A percentile compares a stretch with the other conserved stretches of the same genome.
These are phyloP conservation scores for Umbelopsis vinacea DNA, from an alignment of 192 early-diverging fungal genomes.

Conservation along the genomic window DNA sequence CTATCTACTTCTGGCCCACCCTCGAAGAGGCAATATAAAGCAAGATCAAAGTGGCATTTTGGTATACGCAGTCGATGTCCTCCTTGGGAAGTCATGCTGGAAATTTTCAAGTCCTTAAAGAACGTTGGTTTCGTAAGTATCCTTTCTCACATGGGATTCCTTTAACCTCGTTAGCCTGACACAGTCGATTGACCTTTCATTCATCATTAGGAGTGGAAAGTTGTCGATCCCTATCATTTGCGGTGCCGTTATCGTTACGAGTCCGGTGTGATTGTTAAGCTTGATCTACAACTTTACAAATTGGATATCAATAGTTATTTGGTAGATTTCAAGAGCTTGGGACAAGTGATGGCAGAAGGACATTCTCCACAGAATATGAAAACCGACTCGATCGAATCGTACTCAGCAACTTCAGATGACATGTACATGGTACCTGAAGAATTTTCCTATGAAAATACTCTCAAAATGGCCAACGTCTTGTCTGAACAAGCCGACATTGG, in stretches of 20 bases:
- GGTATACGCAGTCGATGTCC: constrained; percentile 93
- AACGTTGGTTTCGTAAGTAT: constrained; percentile 79
- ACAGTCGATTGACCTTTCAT: neutral
- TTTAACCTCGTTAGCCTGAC: neutral
- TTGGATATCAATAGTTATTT: constrained; percentile 91
- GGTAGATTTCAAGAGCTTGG: constrained; percentile 94
- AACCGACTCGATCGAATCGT: constrained; percentile 41
- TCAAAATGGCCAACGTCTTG: constrained; percentile 19
- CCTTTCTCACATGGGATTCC: neutral
- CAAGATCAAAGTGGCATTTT: constrained; percentile 95
- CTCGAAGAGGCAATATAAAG: constrained; percentile 39
- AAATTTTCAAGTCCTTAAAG: constrained; percentile 91
- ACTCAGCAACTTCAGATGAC: constrained; percentile 32
- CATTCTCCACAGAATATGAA: constrained; percentile 23
- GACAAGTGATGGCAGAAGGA: constrained; percentile 32
- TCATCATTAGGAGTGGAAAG: constrained; percentile 77
- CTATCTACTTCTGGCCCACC: constrained; percentile 25
- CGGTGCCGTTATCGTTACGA: constrained; percentile 70
- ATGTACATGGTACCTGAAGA: constrained; percentile 13
- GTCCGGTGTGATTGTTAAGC: constrained; percentile 67
- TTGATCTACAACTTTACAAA: constrained; percentile 95
- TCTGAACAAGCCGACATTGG: constrained; percentile 20
- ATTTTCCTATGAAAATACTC: constrained; percentile 12
- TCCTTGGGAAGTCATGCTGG: constrained; percentile 95
- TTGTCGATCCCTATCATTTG: constrained; percentile 87